Percentiles rank a stretch among this genome's conserved stretches.
phyloP scores from a whole-genome alignment of 2,329 filamentous ascomycete species.

The Raffaelea ambrosiae region DNA sequence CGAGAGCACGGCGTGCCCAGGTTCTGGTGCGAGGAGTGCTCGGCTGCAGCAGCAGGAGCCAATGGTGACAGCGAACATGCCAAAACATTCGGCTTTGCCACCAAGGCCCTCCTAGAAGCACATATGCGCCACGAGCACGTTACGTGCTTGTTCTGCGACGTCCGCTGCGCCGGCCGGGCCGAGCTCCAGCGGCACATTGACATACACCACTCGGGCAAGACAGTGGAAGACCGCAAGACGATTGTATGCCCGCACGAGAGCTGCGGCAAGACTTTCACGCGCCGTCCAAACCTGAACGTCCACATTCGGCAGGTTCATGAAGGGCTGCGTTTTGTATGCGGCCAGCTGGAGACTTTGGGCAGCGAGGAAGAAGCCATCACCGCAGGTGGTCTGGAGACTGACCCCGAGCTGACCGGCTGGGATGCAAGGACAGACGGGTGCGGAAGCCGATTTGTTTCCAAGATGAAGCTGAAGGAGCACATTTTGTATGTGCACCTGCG shows the following conservation, averaged over 20 bases:
- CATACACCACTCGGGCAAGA: conserved; percentile 58
- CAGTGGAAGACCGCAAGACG: conserved; percentile 54
- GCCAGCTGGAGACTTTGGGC: conserved; percentile 43
- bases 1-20: conserved; percentile 60
- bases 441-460: conserved; percentile 66
- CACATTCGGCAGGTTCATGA: conserved; percentile 74
- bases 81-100: conserved; percentile 54
- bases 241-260: conserved; percentile 58
- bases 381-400: background rate
- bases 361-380: background rate
- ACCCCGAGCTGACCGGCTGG: conserved; percentile 55
- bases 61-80: conserved; percentile 30
- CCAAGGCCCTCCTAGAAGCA: conserved; percentile 58
- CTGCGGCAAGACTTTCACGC: conserved; percentile 72
- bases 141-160: conserved; percentile 66
- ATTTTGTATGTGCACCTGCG: conserved; percentile 74
- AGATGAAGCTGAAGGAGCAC: conserved; percentile 74
- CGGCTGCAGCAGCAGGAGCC: conserved; percentile 22
- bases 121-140: conserved; percentile 70
- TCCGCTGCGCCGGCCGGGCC: conserved; percentile 55
- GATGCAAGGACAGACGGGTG: conserved; percentile 53
- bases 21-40: conserved; percentile 73
- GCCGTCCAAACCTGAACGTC: conserved; percentile 70
- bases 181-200: conserved; percentile 72
- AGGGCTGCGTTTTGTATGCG: conserved; percentile 71